Evolutionary conservation across 768 basidiomycete species (phyloP), one percentile per base, ranked within the genome.

Genomic region (Phanerochaete sordida): DNA sequence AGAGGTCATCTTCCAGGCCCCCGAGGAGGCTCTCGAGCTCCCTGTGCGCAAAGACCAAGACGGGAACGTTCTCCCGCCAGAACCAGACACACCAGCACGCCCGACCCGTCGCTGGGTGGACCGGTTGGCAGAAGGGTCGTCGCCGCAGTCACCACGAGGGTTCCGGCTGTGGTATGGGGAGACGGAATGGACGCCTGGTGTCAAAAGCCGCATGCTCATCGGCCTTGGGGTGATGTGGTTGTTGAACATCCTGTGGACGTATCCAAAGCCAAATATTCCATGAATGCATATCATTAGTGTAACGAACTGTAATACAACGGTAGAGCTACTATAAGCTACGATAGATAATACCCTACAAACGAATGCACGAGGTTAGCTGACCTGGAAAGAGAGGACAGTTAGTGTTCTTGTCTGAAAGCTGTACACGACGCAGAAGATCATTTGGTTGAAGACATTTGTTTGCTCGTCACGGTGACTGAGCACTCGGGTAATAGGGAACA

Each of bases 201-300:
- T 79, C 31, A 74, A 75, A 60, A 72, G 77, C 16, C 82, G 76
- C 59, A 62, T 82, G 23, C 70, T 71, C 9, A 64, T 80, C 35
- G 77, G 76, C 26, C 56, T 79, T 12, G 68, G 75, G 16, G 68
- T 77, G 1, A 80, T 92, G 76, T 91, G 90, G 90, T 57, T 81
- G 33, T 66, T 84, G 49, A 93, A 92, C 67, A 65, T 84, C 48
- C 66, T 89, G 11, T 91, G 84, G 84, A 66, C 72, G 61, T 72
- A 77, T 53, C 70, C 53, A 3, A 26, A 64, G 33, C 55, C 55
- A 31, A 55, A 3, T 37, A 19, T 30, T 50, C 2, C 50, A 35
- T 8, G 28, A 44, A 23, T 5, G 21, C n/a, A 33, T 57, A 28
- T n/a, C 19, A 57, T 47, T 46, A 33, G 15, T 7, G 30, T 31